Evolutionary conservation across 352 stramenopile genomes (phyloP), one percentile per base, ranked within the genome.

Genomic region (Phytophthora pisi): DNA sequence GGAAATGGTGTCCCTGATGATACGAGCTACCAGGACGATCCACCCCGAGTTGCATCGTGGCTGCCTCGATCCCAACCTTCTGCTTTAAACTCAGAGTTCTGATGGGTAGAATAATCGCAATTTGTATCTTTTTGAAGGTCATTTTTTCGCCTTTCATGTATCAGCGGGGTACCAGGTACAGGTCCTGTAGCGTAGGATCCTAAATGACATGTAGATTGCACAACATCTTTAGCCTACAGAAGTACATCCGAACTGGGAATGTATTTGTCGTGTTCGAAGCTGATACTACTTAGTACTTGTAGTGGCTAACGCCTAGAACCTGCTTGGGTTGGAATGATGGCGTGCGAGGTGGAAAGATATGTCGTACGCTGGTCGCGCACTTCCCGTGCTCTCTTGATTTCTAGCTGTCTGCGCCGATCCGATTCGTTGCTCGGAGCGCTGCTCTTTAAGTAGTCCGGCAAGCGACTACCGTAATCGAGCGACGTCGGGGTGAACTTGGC

Each of bases 321-420:
- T 30, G 67, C 30, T 16, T 70, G 61, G 3, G 64, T 74, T 24
- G 80, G 74, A 36, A 89, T 67, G 34, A 91, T 66, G 4, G 79
- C 50, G 31, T 93, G 83, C 0, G 78, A 78, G 13, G 83, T 84
- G 18, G 85, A 88, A 28, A 91, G 49, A 60, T 90, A 93, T 6
- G 65, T 64, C 28, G 77, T 74, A 2, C 77, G 73, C 18, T 76
- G 47, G 11, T 88, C 70, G 23, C 81, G 60, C 4, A 68, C 66
- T 47, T 88, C 79, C 9, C 71, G 68, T 0, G 54, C 40, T 26
- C 68, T 74, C 64, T 82, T 79, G 3, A 87, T 66, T 50, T 92
- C 81, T 15, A 80, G 61, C 28, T 79, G 51, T 36, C 75, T 86
- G 11, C 62, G 45, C 16, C 71, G 60, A 18, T 64, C 67, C 16